These are phyloP conservation scores for Colletotrichum nymphaeae DNA, from an alignment of 2,329 filamentous ascomycete genomes.

Conservation along the genomic window DNA sequence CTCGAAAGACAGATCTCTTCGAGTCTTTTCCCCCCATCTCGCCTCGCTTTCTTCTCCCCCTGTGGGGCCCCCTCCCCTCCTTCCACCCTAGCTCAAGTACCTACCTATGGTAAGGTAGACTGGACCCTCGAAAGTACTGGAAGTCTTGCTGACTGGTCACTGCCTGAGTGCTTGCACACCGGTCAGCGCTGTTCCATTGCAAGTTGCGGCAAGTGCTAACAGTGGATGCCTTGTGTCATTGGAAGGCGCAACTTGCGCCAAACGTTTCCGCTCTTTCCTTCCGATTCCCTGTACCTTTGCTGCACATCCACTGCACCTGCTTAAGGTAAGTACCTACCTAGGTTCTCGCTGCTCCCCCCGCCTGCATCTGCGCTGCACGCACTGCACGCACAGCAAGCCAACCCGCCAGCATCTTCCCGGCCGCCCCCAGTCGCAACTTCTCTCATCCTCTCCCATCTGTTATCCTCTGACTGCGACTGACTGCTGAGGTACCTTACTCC, in stretches of 20 bases:
- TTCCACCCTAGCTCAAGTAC: background rate
- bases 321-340: background rate
- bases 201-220: background rate
- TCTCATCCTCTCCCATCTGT: background rate
- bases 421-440: background rate
- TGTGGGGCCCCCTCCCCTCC: too few relatives aligned
- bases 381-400: background rate
- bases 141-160: background rate
- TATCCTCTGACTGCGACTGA: background rate
- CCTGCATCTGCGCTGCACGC: background rate
- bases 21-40: background rate
- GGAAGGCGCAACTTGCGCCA: background rate
- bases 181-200: background rate
- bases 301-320: background rate
- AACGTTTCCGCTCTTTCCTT: background rate
- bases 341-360: background rate
- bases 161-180: background rate
- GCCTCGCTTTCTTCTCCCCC: background rate
- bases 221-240: background rate
- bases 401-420: background rate
- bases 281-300: background rate
- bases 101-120: too few relatives aligned
- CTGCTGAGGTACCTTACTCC: background rate
- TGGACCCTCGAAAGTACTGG: background rate
- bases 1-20: background rate